A percentile compares a stretch with the other conserved stretches of the same genome.
Conservation (phyloP, 1,284 basidiomycete genomes). For the Neotropicomus parvogracilis region DNA sequence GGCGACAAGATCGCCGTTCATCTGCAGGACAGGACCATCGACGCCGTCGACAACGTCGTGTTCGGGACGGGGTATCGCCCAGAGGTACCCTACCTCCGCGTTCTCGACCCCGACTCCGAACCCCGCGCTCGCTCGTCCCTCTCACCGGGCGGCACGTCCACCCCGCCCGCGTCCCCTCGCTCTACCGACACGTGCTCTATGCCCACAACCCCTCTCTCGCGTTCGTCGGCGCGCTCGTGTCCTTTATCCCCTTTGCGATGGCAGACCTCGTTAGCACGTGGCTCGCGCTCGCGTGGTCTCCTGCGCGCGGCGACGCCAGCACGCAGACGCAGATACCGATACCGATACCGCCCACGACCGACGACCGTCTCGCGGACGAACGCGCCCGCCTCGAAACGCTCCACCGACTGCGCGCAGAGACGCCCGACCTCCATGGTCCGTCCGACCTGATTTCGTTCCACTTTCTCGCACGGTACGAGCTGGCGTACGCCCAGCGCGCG, state of each 20-base stretch:
- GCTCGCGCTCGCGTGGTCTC: constrained; percentile 39
- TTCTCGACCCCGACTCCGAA: constrained; percentile 18
- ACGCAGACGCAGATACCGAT: constrained; percentile 2
- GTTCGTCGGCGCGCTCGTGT: constrained; percentile 40
- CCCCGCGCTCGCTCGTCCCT: constrained; percentile 7
- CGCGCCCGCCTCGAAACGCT: constrained; percentile 31
- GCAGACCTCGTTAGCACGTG: constrained; percentile 44
- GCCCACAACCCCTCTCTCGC: constrained; percentile 42
- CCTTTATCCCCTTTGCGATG: constrained; percentile 44
- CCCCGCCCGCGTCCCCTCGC: constrained; percentile 38
- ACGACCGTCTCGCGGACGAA: constrained; percentile 37
- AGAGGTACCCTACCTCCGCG: constrained; percentile 41
- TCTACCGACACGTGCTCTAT: constrained; percentile 45
- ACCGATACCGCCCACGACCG: constrained; percentile 30
- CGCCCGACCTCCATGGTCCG: constrained; percentile 36
- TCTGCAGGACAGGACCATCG: constrained; percentile 35
- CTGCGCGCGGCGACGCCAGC: neutral
- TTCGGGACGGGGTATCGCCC: constrained; percentile 45
- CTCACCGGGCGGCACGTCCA: constrained; percentile 21
- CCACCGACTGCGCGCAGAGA: constrained; percentile 22
- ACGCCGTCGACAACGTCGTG: constrained; percentile 40
- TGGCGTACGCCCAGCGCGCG: constrained; percentile 35
- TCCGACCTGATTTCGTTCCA: constrained; percentile 40
- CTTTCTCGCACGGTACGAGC: constrained; percentile 36
- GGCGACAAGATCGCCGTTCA: constrained; percentile 32